phyloP scores from a whole-genome alignment of 2,329 filamentous ascomycete species.

The Didymella pinodella region DNA sequence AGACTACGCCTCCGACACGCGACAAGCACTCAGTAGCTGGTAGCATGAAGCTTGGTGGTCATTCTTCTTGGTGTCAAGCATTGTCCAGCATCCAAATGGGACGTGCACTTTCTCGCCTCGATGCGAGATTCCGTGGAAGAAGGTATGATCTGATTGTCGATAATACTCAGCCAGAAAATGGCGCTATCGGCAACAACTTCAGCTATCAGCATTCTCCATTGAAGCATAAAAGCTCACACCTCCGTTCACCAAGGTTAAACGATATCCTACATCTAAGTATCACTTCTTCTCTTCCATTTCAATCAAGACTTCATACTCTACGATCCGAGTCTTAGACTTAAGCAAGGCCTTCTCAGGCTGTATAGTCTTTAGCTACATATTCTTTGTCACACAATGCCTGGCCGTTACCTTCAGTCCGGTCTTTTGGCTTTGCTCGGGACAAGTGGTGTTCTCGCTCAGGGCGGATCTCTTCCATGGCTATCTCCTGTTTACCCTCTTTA shows the following conservation, averaged over 20 bases:
- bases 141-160: not conserved
- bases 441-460: not conserved
- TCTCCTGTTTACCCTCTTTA: slow-evolving; percentile 5
- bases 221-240: not conserved
- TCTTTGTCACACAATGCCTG: not conserved
- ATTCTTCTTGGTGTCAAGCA: not conserved
- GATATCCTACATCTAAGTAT: not conserved
- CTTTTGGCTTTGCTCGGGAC: slow-evolving; percentile 1
- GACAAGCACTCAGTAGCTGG: not conserved
- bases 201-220: not conserved
- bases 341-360: too few relatives aligned
- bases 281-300: not conserved
- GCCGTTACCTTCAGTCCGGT: not conserved
- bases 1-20: not conserved
- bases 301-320: not conserved
- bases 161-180: not conserved
- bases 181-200: not conserved
- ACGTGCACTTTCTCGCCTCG: not conserved
- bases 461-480: not conserved
- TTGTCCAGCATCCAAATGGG: not conserved
- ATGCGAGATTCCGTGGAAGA: not conserved
- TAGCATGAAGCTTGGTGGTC: not conserved
- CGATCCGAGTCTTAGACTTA: too few relatives aligned
- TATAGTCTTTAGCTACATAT: too few relatives aligned
- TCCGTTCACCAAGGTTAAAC: not conserved